Evolutionary conservation across 495 filamentous ascomycete genomes (phyloP).

Genomic region (Aspergillus ostianus): DNA sequence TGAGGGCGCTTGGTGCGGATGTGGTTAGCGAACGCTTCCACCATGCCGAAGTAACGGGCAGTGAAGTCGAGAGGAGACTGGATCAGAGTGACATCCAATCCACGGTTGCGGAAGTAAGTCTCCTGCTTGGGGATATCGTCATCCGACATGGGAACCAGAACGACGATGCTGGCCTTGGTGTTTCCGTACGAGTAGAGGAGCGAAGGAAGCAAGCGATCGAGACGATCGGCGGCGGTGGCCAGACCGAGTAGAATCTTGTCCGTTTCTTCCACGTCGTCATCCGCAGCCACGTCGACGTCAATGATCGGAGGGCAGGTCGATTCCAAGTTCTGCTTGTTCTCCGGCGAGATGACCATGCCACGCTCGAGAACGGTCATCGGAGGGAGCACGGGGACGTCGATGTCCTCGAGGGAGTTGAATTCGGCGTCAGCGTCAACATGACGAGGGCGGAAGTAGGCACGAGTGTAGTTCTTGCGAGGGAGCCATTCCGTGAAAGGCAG

Average conservation of each 20-base stretch:
- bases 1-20: conserved; percentile 47
- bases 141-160: conserved; percentile 48
- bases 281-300: conserved; percentile 43
- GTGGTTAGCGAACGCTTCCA: conserved; percentile 53
- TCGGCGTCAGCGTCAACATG: conserved; percentile 38
- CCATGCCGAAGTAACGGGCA: conserved; percentile 62
- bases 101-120: conserved; percentile 46
- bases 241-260: conserved; percentile 52
- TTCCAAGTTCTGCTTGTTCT: conserved; percentile 30
- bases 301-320: conserved; percentile 47
- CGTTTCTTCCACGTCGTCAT: conserved; percentile 47
- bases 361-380: conserved; percentile 47
- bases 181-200: conserved; percentile 50
- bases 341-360: conserved; percentile 43
- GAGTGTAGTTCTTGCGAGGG: conserved; percentile 49
- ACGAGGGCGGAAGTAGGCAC: conserved; percentile 46
- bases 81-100: conserved; percentile 55
- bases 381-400: conserved; percentile 43
- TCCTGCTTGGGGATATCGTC: conserved; percentile 45
- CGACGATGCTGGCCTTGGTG: conserved; percentile 49
- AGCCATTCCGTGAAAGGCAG: conserved; percentile 47
- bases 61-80: conserved; percentile 54
- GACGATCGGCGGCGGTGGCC: conserved; percentile 49
- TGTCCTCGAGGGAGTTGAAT: conserved; percentile 42
- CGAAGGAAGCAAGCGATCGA: conserved; percentile 47